Evolutionary conservation across 2,329 filamentous ascomycete genomes (phyloP), one percentile per base, ranked within the genome.

Genomic region (Sarocladium brachiariae): DNA sequence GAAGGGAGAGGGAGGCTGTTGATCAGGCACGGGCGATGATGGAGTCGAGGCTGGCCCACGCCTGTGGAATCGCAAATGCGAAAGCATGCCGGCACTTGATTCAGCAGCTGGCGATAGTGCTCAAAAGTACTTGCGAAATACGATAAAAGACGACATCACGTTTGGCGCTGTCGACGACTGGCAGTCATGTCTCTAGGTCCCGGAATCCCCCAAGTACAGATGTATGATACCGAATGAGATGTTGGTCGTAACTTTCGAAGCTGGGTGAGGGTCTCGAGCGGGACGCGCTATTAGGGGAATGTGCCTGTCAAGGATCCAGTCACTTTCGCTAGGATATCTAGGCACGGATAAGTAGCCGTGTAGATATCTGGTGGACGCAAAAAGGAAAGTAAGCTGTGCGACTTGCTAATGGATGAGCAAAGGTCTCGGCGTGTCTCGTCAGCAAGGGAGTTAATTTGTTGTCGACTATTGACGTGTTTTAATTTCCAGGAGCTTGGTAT

Each of bases 1-100:
- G 46, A 61, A 52, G 54, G 65, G 62, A 52, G 65, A 72, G 57
- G 55, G 67, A 57, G 71, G 73, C 34, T 69, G 61, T 51, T 71
- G 73, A 51, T 80, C 76, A 50, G 72, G 69, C 23, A 49, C 23
- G 34, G 39, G 39, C 25, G 30, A 39, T n/a, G 51, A 31, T 25
- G 51, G 39, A 47, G 70, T 61, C 4, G 78, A 77, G 30, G 78
- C 80, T 57, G 72, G 71, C 45, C 70, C 76, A 59, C 77, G 75
- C 58, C 78, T 75, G 59, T 81, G 78, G 65, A 81, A 80, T 59
- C 77, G 76, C 45, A 81, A 70, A 64, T 76, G 72, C 56, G 74
- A 76, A 50, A 77, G 68, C 75, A 78, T 77, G 39, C 27, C 25
- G 25, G 18, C 4, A 9, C 14, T 21, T 33, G 43, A 4, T 47